A percentile compares a stretch with the other conserved stretches of the same genome.
These are phyloP conservation scores for Backusella tuberculispora DNA, from an alignment of 192 early-diverging fungal genomes.

Conservation along the genomic window DNA sequence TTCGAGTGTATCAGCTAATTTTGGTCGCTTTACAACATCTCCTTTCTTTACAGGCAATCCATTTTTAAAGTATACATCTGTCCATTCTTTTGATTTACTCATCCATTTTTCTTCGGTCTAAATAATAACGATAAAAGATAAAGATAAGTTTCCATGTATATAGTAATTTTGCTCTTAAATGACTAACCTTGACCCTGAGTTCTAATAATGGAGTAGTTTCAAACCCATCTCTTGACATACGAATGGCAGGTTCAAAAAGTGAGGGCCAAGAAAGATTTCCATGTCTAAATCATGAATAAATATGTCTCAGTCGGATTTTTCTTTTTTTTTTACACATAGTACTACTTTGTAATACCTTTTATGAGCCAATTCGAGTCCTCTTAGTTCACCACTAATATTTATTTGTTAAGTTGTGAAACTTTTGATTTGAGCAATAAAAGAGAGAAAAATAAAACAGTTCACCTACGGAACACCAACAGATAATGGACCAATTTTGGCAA, in stretches of 20 bases:
- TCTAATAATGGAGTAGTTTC: constrained; percentile 30
- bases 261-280: constrained; percentile 84
- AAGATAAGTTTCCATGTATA: neutral
- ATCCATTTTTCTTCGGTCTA: constrained; percentile 35
- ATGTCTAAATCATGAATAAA: constrained; percentile 43
- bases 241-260: constrained; percentile 78
- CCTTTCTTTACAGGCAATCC: constrained; percentile 69
- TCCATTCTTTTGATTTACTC: constrained; percentile 50
- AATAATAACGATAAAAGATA: neutral
- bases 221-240: constrained; percentile 79
- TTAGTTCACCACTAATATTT: constrained; percentile 74
- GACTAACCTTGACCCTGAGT: constrained; percentile 20
- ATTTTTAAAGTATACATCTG: constrained; percentile 68
- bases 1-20: constrained; percentile 66
- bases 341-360: constrained; percentile 45
- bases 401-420: neutral
- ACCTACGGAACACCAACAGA: constrained; percentile 78
- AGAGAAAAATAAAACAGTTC: neutral
- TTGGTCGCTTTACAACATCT: constrained; percentile 61
- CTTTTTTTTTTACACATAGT: neutral
- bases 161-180: constrained; percentile 12
- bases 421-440: constrained; percentile 10
- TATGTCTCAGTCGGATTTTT: neutral
- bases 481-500: constrained; percentile 73
- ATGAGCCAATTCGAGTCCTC: constrained; percentile 84